Percentiles rank a stretch among this genome's conserved stretches.
These are phyloP conservation scores for Scheffersomyces stipitis DNA, from an alignment of 805 yeast species.

Conservation along the genomic window DNA sequence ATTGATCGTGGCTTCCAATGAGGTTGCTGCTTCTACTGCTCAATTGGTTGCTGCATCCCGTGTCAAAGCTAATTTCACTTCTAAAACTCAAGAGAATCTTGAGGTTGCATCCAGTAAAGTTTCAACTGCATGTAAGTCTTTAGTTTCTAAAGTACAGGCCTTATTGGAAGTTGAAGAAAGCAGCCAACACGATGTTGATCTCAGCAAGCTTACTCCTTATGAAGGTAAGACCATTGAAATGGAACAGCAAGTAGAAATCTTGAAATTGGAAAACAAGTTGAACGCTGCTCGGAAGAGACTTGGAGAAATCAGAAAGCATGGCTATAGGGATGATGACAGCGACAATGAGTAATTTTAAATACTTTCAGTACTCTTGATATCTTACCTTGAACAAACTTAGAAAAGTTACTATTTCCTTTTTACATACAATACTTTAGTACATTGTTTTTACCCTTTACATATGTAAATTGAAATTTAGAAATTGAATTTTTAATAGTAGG, in stretches of 20 bases:
- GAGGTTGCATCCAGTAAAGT: constrained; percentile 71
- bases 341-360: too few species aligned
- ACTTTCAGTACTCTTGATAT: too few species aligned
- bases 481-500: too few species aligned
- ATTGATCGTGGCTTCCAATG: constrained; percentile 85
- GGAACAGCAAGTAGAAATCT: constrained; percentile 91
- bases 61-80: constrained; percentile 75
- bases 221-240: constrained; percentile 84
- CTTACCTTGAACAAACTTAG: too few species aligned
- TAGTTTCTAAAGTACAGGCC: constrained; percentile 69
- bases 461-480: too few species aligned
- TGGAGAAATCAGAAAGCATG: constrained; percentile 80
- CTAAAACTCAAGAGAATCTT: constrained; percentile 71
- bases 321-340: constrained; percentile 62
- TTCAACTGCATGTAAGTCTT: constrained; percentile 68
- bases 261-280: constrained; percentile 76
- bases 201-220: constrained; percentile 64
- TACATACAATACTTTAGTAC: too few species aligned
- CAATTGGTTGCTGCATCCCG: constrained; percentile 90
- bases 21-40: constrained; percentile 89
- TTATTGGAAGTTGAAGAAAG: constrained; percentile 45
- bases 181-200: constrained; percentile 51
- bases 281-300: constrained; percentile 72
- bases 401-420: too few species aligned
- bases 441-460: too few species aligned